Conservation (phyloP, 345 rosid species). For the Camelina hispida region DNA sequence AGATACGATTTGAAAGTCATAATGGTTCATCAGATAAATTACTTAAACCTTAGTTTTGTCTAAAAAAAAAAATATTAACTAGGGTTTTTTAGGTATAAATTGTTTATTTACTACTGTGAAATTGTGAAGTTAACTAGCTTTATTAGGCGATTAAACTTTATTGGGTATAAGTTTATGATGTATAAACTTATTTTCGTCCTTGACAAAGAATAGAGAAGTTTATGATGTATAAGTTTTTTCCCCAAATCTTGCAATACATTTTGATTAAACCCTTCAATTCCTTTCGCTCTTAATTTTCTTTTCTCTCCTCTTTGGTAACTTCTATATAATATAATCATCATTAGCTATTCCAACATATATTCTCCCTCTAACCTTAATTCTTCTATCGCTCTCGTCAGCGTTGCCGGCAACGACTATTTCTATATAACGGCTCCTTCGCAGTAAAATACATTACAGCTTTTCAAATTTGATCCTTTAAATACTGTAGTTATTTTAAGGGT, state of each 20-base stretch:
- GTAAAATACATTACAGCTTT: neutral
- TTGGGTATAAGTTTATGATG: too few relatives aligned
- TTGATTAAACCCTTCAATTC: constrained; percentile 17
- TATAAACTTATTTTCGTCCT: too few relatives aligned
- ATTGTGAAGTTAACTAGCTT: too few relatives aligned
- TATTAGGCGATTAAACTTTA: too few relatives aligned
- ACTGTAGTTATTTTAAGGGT: neutral
- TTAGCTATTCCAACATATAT: neutral
- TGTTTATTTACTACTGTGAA: too few relatives aligned
- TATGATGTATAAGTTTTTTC: neutral
- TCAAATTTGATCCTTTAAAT: neutral
- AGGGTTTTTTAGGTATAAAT: too few relatives aligned
- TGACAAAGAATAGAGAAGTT: neutral
- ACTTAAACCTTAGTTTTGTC: too few relatives aligned
- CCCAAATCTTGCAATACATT: neutral
- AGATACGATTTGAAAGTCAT: too few relatives aligned
- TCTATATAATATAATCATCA: neutral
- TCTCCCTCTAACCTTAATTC: neutral
- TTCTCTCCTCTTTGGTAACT: constrained; percentile 24
- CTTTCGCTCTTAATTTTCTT: neutral
- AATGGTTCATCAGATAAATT: too few relatives aligned
- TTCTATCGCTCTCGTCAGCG: neutral
- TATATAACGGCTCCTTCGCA: neutral
- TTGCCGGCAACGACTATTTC: neutral
- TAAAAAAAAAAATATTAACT: too few relatives aligned